Evolutionary conservation across 495 filamentous ascomycete species (phyloP).

Genomic region (Xylaria telfairii): DNA sequence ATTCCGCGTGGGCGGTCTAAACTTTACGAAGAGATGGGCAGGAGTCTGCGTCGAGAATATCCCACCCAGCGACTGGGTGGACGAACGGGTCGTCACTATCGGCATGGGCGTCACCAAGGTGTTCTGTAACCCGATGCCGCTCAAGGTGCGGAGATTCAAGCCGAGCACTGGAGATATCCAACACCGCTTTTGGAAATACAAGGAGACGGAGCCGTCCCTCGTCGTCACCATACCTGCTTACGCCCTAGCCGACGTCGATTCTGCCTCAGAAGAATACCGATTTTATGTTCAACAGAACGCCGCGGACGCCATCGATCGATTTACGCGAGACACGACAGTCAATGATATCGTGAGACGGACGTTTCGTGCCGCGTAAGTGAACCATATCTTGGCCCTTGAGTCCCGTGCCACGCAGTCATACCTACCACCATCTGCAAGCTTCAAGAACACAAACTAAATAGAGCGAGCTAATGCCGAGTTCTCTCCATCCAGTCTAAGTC

Average conservation of each 20-base stretch:
- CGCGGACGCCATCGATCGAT: slow-evolving; percentile 28
- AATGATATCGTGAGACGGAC: slow-evolving; percentile 30
- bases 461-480: slow-evolving; percentile 2
- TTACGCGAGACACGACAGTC: slow-evolving; percentile 19
- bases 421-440: not conserved
- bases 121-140: slow-evolving; percentile 33
- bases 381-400: not conserved
- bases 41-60: slow-evolving; percentile 48
- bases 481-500: slow-evolving; percentile 4
- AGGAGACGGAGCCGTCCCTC: slow-evolving; percentile 25
- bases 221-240: slow-evolving; percentile 39
- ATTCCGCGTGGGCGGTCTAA: slow-evolving; percentile 47
- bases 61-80: slow-evolving; percentile 32
- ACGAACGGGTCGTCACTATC: slow-evolving; percentile 34
- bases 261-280: slow-evolving; percentile 40
- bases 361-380: slow-evolving; percentile 25
- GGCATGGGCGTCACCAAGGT: slow-evolving; percentile 41
- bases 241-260: slow-evolving; percentile 43
- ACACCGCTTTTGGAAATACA: slow-evolving; percentile 38
- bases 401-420: not conserved
- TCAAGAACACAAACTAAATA: not conserved
- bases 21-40: slow-evolving; percentile 47
- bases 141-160: slow-evolving; percentile 43
- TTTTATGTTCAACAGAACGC: slow-evolving; percentile 41
- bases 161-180: slow-evolving; percentile 39